Percentiles rank a stretch among this genome's conserved stretches.
phyloP scores from a whole-genome alignment of 2,329 filamentous ascomycete genomes.

The Penicillium sp. region DNA sequence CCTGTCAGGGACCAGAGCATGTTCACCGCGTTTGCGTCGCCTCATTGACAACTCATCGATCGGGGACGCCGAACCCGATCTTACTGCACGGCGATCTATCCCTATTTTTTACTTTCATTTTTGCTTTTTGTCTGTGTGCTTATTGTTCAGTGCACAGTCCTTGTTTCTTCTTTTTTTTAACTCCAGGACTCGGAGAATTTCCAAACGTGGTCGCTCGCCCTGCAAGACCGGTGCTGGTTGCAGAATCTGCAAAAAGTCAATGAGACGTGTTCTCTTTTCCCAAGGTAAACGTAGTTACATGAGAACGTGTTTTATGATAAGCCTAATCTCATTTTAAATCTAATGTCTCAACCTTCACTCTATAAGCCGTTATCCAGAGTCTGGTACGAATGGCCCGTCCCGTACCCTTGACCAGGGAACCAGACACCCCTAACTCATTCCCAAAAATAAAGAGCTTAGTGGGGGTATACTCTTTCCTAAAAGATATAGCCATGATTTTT shows the following conservation, averaged over 20 bases:
- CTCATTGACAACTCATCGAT: slow-evolving; percentile 23
- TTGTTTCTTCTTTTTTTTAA: not conserved
- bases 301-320: not conserved
- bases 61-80: slow-evolving; percentile 26
- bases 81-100: slow-evolving; percentile 20
- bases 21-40: slow-evolving; percentile 20
- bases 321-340: no score
- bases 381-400: slow-evolving; percentile 32
- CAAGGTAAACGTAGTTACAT: not conserved
- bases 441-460: not conserved
- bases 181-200: slow-evolving; percentile 21
- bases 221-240: slow-evolving; percentile 3
- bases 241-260: not conserved
- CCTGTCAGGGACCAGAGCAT: slow-evolving; percentile 8
- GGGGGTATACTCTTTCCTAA: not conserved
- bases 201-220: slow-evolving; percentile 11
- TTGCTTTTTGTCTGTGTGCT: not conserved
- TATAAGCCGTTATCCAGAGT: slow-evolving; percentile 19
- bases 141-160: not conserved
- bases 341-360: not conserved
- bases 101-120: slow-evolving; percentile 6
- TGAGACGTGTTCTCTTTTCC: not conserved
- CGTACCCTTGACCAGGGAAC: slow-evolving; percentile 17
- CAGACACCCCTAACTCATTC: slow-evolving; percentile 3
- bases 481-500: not conserved